Evolutionary conservation across 1,284 basidiomycete genomes (phyloP).

Genomic region (Naganishia liquefaciens): DNA sequence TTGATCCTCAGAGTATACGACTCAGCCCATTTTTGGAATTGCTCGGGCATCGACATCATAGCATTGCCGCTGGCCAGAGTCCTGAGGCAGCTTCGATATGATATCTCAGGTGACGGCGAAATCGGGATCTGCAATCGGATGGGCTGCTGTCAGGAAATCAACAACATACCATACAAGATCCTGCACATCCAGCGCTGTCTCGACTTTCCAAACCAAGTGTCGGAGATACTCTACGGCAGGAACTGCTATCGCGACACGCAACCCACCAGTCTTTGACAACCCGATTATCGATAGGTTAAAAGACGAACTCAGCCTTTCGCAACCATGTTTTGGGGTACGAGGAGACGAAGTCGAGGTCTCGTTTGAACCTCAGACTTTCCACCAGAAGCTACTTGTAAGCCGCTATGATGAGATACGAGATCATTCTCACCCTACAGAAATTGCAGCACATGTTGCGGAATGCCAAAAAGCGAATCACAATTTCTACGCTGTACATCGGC

Average conservation of each 20-base stretch:
- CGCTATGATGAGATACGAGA: background rate
- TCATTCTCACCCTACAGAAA: background rate
- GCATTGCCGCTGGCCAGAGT: no score
- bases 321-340: constrained; percentile 54
- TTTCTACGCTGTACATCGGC: constrained; percentile 83
- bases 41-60: no score
- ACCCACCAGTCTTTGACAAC: constrained; percentile 20
- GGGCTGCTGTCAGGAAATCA: background rate
- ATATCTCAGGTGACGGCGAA: background rate
- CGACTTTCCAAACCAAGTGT: background rate
- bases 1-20: no score
- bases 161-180: background rate
- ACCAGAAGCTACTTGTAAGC: constrained; percentile 52
- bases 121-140: background rate
- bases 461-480: constrained; percentile 74
- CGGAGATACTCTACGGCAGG: background rate
- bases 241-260: constrained; percentile 7
- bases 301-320: constrained; percentile 31
- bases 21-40: no score
- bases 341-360: constrained; percentile 54
- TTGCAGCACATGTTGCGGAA: constrained; percentile 68
- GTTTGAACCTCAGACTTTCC: constrained; percentile 54
- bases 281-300: constrained; percentile 29
- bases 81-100: background rate
- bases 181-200: background rate